Evolutionary conservation across 768 basidiomycete genomes (phyloP).

Genomic region (Dioszegia hungarica): DNA sequence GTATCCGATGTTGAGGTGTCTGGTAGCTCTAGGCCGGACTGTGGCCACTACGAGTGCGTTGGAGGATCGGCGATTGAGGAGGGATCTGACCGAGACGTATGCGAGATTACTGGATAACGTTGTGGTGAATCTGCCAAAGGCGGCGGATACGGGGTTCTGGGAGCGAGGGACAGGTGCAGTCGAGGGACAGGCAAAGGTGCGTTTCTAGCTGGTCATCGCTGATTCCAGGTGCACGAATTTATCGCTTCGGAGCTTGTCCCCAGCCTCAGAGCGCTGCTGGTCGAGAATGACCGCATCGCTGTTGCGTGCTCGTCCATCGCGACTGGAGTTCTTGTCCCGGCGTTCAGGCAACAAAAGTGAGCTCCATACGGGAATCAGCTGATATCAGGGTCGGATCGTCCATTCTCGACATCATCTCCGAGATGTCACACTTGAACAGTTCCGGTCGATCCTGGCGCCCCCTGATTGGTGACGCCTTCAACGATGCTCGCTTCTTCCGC

Average conservation of each 20-base stretch:
- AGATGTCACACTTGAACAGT: conserved; percentile 71
- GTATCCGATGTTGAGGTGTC: conserved; percentile 59
- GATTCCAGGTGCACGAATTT: conserved; percentile 62
- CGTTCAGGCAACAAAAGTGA: conserved; percentile 70
- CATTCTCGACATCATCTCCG: conserved; percentile 64
- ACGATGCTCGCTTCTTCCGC: conserved; percentile 76
- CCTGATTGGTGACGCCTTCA: conserved; percentile 72
- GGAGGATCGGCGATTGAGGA: conserved; percentile 79
- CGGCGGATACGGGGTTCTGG: conserved; percentile 21
- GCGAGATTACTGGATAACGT: conserved; percentile 77
- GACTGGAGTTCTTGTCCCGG: conserved; percentile 75
- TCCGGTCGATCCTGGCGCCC: conserved; percentile 79
- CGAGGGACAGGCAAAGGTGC: neutral
- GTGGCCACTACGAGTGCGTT: conserved; percentile 72
- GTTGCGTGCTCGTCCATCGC: conserved; percentile 76
- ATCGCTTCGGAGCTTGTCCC: conserved; percentile 67
- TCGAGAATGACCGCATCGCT: conserved; percentile 76
- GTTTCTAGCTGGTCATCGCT: neutral
- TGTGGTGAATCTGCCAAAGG: conserved; percentile 57
- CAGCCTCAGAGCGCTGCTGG: conserved; percentile 68
- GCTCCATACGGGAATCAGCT: conserved; percentile 21
- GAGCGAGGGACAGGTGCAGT: neutral
- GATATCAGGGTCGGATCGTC: conserved; percentile 55
- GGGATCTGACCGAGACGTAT: conserved; percentile 88
- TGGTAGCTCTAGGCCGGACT: conserved; percentile 16